Evolutionary conservation across 805 yeast genomes (phyloP).

Genomic region (Myxozyma vanderwaltii): DNA sequence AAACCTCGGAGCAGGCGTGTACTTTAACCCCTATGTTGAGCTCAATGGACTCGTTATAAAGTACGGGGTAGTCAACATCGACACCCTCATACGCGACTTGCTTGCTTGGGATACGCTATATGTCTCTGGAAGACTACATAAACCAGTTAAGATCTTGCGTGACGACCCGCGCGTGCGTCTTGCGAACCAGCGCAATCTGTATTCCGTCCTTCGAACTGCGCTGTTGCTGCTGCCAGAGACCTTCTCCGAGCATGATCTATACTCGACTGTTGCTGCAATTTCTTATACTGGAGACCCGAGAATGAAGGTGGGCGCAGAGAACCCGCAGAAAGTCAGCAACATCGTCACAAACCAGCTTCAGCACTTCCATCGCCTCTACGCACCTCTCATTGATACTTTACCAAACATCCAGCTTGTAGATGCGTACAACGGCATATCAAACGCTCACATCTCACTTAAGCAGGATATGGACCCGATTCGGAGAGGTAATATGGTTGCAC

Average conservation of each 20-base stretch:
- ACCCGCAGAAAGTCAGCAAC: slow-evolving; percentile 83
- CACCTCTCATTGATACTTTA: slow-evolving; percentile 57
- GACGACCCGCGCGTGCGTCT: slow-evolving; percentile 65
- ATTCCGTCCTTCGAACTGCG: slow-evolving; percentile 74
- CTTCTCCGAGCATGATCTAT: slow-evolving; percentile 67
- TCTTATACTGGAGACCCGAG: slow-evolving; percentile 92
- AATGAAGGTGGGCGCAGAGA: slow-evolving; percentile 76
- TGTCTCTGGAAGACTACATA: slow-evolving; percentile 89
- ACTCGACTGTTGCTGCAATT: slow-evolving; percentile 71
- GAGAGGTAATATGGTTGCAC: slow-evolving; percentile 48
- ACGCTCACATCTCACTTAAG: slow-evolving; percentile 35
- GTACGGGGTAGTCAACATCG: slow-evolving; percentile 80
- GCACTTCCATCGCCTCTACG: slow-evolving; percentile 70
- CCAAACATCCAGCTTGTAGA: slow-evolving; percentile 41
- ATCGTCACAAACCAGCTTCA: slow-evolving; percentile 77
- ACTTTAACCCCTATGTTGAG: slow-evolving; percentile 86
- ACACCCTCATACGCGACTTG: slow-evolving; percentile 64
- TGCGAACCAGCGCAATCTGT: slow-evolving; percentile 73
- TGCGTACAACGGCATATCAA: slow-evolving; percentile 9
- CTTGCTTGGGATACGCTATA: slow-evolving; percentile 85
- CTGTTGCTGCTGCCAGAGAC: slow-evolving; percentile 53
- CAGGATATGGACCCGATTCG: slow-evolving; percentile 46
- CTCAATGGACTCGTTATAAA: slow-evolving; percentile 65
- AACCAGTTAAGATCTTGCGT: slow-evolving; percentile 79
- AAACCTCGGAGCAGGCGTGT: slow-evolving; percentile 82